A percentile compares a stretch with the other conserved stretches of the same genome.
Evolutionary conservation across 805 yeast genomes (phyloP).

Genomic region (Cyberlindnera mississippiensis): DNA sequence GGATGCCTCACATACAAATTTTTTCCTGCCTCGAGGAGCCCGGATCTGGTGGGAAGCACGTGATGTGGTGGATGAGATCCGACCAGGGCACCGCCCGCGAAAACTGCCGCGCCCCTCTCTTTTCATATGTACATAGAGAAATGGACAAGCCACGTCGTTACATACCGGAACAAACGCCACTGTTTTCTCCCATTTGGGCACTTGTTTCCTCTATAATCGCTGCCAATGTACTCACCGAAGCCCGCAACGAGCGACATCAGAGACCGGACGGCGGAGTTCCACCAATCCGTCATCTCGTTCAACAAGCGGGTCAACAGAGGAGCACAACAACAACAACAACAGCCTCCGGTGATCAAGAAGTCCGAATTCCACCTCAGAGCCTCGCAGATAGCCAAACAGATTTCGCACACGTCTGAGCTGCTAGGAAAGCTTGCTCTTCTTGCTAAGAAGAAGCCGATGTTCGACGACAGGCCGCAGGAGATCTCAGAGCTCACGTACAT

Average conservation of each 20-base stretch:
- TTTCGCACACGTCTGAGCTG: conserved; percentile 78
- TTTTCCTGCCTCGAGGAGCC: too few species aligned
- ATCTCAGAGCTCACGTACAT: conserved; percentile 81
- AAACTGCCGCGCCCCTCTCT: too few species aligned
- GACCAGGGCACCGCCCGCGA: too few species aligned
- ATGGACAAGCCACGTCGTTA: too few species aligned
- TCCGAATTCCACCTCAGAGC: conserved; percentile 68
- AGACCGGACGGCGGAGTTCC: conserved; percentile 90
- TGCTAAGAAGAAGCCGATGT: conserved; percentile 86
- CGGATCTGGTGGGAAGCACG: too few species aligned
- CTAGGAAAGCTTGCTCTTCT: conserved; percentile 73
- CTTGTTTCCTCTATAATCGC: too few species aligned
- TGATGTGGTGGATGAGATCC: too few species aligned
- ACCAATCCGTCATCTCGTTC: conserved; percentile 80
- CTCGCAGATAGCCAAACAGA: conserved; percentile 80
- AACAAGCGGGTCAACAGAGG: conserved; percentile 50
- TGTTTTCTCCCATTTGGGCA: too few species aligned
- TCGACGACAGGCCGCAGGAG: conserved; percentile 92
- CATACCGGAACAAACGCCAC: too few species aligned
- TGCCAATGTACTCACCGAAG: conserved; percentile 14
- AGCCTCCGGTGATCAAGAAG: conserved; percentile 15
- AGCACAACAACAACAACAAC: conserved; percentile 12
- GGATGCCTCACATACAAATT: too few species aligned
- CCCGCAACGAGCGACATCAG: conserved; percentile 37
- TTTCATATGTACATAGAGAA: too few species aligned